Base-by-base conservation (phyloP, 768 basidiomycete genomes). In the Macrolepiota fuliginosa region DNA sequence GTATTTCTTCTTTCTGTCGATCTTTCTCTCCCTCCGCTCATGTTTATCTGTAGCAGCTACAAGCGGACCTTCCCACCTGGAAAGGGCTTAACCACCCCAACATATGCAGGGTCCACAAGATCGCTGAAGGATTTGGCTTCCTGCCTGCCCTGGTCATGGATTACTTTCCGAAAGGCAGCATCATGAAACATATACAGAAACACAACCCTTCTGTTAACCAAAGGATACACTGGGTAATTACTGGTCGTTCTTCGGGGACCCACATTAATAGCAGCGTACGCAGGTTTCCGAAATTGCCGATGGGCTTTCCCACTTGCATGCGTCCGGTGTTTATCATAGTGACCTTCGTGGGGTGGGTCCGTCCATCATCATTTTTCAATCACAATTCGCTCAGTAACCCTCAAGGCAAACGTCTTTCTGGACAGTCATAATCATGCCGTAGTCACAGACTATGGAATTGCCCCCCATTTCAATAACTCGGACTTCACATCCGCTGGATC, bases 371-470 rank as follows among this genome's bases (percentile, higher is more conserved):
- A 17, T n/a, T n/a, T n/a, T n/a, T n/a, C n/a, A n/a, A n/a, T n/a
- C n/a, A n/a, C n/a, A n/a, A n/a, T n/a, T n/a, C n/a, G n/a, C 52
- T 35, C 40, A 53, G n/a, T 4, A 45, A 4, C 19, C 6, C 46
- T 40, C 22, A 17, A 73, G 72, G 64, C 66, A 29, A 76, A 75
- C 58, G 58, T 75, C 10, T 65, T 76, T 5, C 60, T 76, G 2
- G 64, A 68, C 27, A 54, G 58, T 10, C 39, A 56, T 3, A 66
- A 66, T 0, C 65, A 62, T 39, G 72, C 71, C 15, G 60, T 66
- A 11, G 60, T 76, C 2, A 64, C 68, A 22, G 75, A 76, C 57
- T 72, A 66, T 51, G 69, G 67, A 9, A 67, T 76, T 17, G 67
- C 65, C 2, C 65, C 64, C 25, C 67, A 72, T 13, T 65, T 72